Base-by-base conservation (phyloP, 2,329 filamentous ascomycete genomes). In the Pseudogymnoascus sp. region DNA sequence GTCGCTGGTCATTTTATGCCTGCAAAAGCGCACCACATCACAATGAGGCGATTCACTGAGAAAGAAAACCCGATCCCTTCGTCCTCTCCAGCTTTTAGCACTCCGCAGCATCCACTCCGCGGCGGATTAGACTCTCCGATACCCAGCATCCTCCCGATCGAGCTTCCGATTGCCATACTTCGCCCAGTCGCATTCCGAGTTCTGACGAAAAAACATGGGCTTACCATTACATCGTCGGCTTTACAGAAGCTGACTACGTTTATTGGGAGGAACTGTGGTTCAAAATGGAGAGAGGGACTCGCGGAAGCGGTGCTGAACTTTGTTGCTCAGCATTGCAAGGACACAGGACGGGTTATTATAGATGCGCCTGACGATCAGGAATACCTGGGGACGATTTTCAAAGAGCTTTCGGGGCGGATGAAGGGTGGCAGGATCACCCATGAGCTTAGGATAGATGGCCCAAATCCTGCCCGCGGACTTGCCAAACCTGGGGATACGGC, bases 141-240 rank as follows among this genome's bases (percentile, higher is more conserved):
- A 67, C 71, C 72, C 66, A 71, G 72, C 5, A 89, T 97, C 59
- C 81, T 99, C 1, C 92, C 95, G 3, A 95, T 99, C 64, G 82
- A 96, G 37, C 86, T 99, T 4, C 93, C 93, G 3, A 90, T 93
- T 0, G 86, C 91, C 8, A 96, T 90, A 0, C 79, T 99, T 42
- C 84, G 96, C 66, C 93, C 95, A 2, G 82, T 97, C 18, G 96
- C 95, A 7, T 97, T 99, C 73, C 87, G 95, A 56, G 96, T 91
- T 0, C 96, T 99, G 69, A 99, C 95, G 1, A 97, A 97, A 76
- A 99, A 97, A 73, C 91, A 99, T 77, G 96, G 93, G 70, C 81
- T 99, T 63, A 97, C 93, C 0, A 84, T 99, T 62, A 93, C 90
- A 6, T 95, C 93, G 0, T 86, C 92, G 0, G 91, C 95, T 0